Base-by-base conservation (phyloP, 1,284 basidiomycete genomes). In the Ustilago trichophora region DNA sequence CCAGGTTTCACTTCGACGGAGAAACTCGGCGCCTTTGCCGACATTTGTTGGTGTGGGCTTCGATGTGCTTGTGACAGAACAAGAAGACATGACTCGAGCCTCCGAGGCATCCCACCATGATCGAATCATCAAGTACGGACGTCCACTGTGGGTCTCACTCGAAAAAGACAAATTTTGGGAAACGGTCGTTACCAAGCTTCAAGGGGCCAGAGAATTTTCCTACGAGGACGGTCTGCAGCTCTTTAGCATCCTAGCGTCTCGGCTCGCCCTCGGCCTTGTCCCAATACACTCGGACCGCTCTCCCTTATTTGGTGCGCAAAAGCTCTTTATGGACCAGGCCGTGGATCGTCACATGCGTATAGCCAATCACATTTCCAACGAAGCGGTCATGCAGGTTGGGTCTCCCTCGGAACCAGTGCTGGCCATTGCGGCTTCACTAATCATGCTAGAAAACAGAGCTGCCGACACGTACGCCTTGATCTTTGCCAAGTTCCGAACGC, bases 281-380 rank as follows among this genome's bases (percentile, higher is more conserved):
- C 38, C 50, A 4, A 24, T 19, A 11, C 18, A 35, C n/a, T 34
- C 22, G 2, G 22, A 5, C 33, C 13, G 31, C 38, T 19, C 26
- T 6, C 5, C 9, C 11, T 11, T 32, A 7, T 46, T 46, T 18
- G 16, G 21, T 15, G 9, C 26, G 18, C 43, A 45, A 16, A 26
- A 37, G 16, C 5, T 13, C 6, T 44, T 37, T 35, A 21, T 18
- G 22, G 31, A 25, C 26, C 16, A 9, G 9, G 18, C 46, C 4
- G 47, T 62, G 1, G 37, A 50, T n/a, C 13, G 36, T 5, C 50
- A 62, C 41, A 62, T 62, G 58, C 46, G 51, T 12, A 50, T 62
- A 21, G 18, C 42, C 25, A 25, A 0, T 13, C 27, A 36, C 3
- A 25, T 51, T 3, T 34, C 27, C 6, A n/a, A 29, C 34, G 15